These are phyloP conservation scores for Chlorella vulgaris DNA, from an alignment of 139 green algal species.

Conservation along the genomic window DNA sequence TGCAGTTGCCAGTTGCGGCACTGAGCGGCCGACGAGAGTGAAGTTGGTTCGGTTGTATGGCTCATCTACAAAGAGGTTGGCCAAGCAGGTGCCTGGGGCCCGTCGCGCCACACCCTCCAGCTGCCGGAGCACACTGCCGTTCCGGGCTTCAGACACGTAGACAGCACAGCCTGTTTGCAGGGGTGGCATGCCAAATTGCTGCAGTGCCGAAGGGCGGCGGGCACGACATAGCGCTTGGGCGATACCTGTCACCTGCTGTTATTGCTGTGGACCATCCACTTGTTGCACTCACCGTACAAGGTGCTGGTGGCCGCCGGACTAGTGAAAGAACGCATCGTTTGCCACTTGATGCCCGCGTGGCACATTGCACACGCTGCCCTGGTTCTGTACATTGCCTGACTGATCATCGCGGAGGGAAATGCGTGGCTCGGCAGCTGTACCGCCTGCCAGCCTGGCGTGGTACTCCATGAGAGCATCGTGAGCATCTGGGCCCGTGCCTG, in stretches of 20 bases:
- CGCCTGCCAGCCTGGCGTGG: no score
- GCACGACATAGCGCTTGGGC: background rate
- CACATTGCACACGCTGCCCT: no score
- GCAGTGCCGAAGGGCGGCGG: background rate
- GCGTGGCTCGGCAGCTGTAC: no score
- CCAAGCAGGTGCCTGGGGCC: conserved; percentile 15
- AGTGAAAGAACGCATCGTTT: background rate
- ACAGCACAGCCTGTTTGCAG: conserved; percentile 62
- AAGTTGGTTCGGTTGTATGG: conserved; percentile 81
- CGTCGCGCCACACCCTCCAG: conserved; percentile 12
- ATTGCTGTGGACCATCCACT: background rate
- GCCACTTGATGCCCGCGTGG: no score
- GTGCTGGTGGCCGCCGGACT: background rate
- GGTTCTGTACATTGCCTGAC: no score
- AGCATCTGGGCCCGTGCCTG: background rate
- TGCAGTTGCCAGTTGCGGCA: conserved; percentile 35
- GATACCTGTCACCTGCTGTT: background rate
- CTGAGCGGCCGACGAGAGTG: conserved; percentile 52
- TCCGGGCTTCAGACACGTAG: conserved; percentile 67
- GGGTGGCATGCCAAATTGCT: background rate
- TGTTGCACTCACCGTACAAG: background rate
- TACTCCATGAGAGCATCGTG: no score
- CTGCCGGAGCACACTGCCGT: conserved; percentile 38
- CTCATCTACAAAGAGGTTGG: conserved; percentile 66
- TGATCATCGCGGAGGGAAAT: no score